These are phyloP conservation scores for Closterium sp. DNA, from an alignment of 139 green algal genomes.

Conservation along the genomic window DNA sequence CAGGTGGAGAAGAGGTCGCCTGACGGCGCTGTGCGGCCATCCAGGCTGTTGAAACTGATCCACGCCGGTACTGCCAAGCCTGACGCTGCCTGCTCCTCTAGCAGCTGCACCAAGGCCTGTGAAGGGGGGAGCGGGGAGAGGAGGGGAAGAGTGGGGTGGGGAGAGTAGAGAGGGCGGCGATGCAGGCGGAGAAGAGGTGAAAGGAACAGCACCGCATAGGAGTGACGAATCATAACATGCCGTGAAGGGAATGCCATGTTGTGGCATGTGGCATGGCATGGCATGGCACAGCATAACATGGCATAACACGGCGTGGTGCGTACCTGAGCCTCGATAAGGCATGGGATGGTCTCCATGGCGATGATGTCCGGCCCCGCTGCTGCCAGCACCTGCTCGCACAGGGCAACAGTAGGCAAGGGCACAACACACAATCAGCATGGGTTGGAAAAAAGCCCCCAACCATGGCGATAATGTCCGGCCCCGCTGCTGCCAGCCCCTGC, in stretches of 20 bases:
- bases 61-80: constrained; percentile 9
- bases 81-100: constrained; percentile 20
- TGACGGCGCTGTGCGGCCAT: constrained; percentile 1
- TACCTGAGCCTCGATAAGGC: constrained; percentile 25
- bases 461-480: constrained; percentile 39
- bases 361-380: constrained; percentile 34
- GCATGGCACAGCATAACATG: background rate
- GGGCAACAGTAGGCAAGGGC: no score
- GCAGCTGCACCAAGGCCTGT: constrained; percentile 30
- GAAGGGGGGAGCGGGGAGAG: background rate
- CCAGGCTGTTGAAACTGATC: constrained; percentile 42
- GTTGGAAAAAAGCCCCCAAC: background rate
- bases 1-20: constrained; percentile 35
- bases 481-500: constrained; percentile 18
- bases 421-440: no score
- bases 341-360: constrained; percentile 48
- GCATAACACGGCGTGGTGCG: background rate
- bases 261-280: background rate
- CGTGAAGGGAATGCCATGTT: background rate
- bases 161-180: background rate
- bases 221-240: background rate
- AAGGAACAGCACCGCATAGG: background rate
- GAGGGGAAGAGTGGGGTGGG: background rate
- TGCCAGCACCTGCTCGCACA: constrained; percentile 18
- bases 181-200: constrained; percentile 24